Base-by-base conservation (phyloP, 176 grass and related monocot species). In the Neostapfia colusana region DNA sequence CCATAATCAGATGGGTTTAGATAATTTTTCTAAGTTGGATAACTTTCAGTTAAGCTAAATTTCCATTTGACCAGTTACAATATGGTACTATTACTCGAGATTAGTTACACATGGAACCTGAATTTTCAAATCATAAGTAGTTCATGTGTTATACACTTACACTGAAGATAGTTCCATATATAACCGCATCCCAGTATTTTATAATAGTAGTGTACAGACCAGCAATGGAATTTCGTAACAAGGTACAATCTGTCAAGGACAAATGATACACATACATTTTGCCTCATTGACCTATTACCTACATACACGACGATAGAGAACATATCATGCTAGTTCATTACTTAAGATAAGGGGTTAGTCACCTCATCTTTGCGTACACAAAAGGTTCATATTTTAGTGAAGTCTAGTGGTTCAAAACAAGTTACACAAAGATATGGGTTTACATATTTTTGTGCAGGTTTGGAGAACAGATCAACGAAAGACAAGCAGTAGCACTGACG, bases 111-210 rank as follows among this genome's bases (percentile, higher is more conserved):
- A 45, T 65, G 49, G 42, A 46, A 55, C 36, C 20, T 16, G 48
- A 66, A 9, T 45, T 66, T 7, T 72, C 11, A 8, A 5, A 46
- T n/a, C 7, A 31, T 78, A 57, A 73, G 57, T 25, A 79, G 15
- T 46, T 73, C 1, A 48, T 12, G 46, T 11, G 49, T 67, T 67
- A 79, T 72, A n/a, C n/a, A n/a, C n/a, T n/a, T n/a, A n/a, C n/a
- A 36, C 20, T 12, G 16, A 56, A 16, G 36, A 67, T 72, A 27
- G 2, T 67, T 69, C 27, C 38, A n/a, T 7, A 70, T 14, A 42
- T 31, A 67, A 79, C 28, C 67, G n/a, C 46, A 59, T 7, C 49
- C 39, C 5, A 37, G 26, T 67, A 36, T 23, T 48, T 51, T 80
- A 18, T 21, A 21, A 41, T 67, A 37, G 51, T 14, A 60, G n/a